Conservation (phyloP, 331 rosid genomes). For the Malus hybrid region DNA sequence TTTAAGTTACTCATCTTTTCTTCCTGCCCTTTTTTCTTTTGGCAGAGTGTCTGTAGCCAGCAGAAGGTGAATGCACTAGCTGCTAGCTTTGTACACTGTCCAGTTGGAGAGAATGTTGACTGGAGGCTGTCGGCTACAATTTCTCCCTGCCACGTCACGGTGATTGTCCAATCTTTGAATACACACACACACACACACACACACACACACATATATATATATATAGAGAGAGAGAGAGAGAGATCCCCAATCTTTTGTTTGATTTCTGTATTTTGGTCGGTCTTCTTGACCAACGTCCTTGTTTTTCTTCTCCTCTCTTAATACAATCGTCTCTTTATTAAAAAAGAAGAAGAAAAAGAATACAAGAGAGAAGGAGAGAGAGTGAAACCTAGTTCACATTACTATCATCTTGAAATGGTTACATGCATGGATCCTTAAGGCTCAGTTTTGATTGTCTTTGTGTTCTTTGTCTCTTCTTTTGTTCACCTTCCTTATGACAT, state of each 20-base stretch:
- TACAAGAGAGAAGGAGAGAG: not conserved
- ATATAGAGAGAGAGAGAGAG: not conserved
- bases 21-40: not conserved
- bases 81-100: conserved; percentile 83
- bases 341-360: not conserved
- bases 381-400: not conserved
- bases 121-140: conserved; percentile 92
- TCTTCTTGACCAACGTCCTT: not conserved
- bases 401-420: not conserved
- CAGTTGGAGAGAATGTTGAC: conserved; percentile 89
- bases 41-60: conserved; percentile 83
- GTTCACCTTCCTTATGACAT: not conserved
- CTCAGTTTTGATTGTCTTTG: not conserved
- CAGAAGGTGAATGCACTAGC: conserved; percentile 83
- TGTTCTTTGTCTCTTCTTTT: not conserved
- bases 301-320: not conserved
- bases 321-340: not conserved
- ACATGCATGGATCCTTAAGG: not conserved
- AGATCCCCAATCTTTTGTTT: not conserved
- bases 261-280: not conserved
- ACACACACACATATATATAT: no score
- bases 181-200: no score
- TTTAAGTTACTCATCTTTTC: conserved; percentile 15
- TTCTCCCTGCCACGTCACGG: conserved; percentile 95
- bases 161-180: conserved; percentile 28